A percentile compares a stretch with the other conserved stretches of the same genome.
These are phyloP conservation scores for Aspergillus ruber DNA, from an alignment of 2,329 filamentous ascomycete genomes.

Conservation along the genomic window DNA sequence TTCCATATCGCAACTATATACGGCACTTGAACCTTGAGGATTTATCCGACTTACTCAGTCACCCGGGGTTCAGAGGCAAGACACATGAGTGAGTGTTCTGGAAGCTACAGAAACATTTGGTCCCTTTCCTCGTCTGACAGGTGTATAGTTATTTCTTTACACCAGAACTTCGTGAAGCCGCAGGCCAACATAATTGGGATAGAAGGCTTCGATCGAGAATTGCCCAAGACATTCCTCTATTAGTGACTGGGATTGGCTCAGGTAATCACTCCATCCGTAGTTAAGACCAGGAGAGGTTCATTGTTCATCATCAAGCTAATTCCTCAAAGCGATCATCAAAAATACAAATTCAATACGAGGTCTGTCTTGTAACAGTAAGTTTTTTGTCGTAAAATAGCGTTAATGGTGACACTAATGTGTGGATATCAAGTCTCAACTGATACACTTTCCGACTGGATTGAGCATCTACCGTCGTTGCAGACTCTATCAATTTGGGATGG, in stretches of 20 bases:
- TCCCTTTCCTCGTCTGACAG: constrained; percentile 4
- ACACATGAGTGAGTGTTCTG: constrained; percentile 48
- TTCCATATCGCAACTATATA: constrained; percentile 65
- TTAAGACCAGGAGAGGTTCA: too few relatives aligned
- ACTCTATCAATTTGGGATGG: constrained; percentile 58
- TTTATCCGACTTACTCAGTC: constrained; percentile 53
- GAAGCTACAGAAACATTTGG: not conserved
- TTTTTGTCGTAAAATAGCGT: not conserved
- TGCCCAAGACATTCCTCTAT: constrained; percentile 29
- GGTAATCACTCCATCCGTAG: constrained; percentile 21
- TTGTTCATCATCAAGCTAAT: constrained; percentile 3
- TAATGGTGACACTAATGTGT: not conserved
- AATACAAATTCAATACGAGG: constrained; percentile 52
- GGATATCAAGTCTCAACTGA: constrained; percentile 40
- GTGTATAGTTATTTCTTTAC: constrained; percentile 45
- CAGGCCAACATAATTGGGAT: constrained; percentile 14
- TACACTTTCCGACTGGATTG: constrained; percentile 53
- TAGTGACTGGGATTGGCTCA: constrained; percentile 45
- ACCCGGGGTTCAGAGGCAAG: constrained; percentile 53
- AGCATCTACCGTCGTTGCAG: constrained; percentile 52
- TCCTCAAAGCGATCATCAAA: constrained; percentile 37
- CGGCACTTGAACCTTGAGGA: constrained; percentile 58
- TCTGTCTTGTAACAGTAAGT: constrained; percentile 48
- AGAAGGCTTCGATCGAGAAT: constrained; percentile 16
- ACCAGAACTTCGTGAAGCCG: constrained; percentile 31